phyloP scores from a whole-genome alignment of 495 filamentous ascomycete species.

The Hypomontagnella monticulosa region DNA sequence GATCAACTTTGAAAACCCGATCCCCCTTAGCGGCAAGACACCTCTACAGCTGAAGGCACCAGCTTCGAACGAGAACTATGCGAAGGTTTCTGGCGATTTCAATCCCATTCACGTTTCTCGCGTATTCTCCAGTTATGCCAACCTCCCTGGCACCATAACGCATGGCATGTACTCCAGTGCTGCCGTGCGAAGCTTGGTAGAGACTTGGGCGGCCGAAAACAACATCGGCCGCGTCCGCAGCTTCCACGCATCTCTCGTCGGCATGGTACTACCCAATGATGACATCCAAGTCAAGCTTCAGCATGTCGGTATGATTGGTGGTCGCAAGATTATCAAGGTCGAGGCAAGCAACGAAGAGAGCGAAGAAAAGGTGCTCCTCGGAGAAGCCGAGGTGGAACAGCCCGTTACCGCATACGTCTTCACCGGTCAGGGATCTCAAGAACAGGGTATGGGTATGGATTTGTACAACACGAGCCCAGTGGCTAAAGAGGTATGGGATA shows the following conservation, averaged over 20 bases:
- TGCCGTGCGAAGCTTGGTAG: conserved; percentile 95
- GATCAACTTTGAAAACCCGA: conserved; percentile 95
- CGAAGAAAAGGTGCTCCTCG: conserved; percentile 92
- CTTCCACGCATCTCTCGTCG: conserved; percentile 92
- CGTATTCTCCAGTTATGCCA: conserved; percentile 94
- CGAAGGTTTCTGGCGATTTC: conserved; percentile 95
- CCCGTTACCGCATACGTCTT: conserved; percentile 98
- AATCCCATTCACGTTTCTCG: conserved; percentile 99
- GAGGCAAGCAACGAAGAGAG: conserved; percentile 92
- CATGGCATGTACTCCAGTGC: conserved; percentile 99
- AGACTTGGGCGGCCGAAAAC: conserved; percentile 99
- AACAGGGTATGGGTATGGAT: conserved; percentile 99
- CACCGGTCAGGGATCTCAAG: conserved; percentile 96
- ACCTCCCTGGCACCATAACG: conserved; percentile 94
- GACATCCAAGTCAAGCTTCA: conserved; percentile 91
- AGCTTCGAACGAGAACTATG: conserved; percentile 98
- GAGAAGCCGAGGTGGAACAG: conserved; percentile 98
- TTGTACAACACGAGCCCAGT: conserved; percentile 92
- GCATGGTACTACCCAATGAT: conserved; percentile 98
- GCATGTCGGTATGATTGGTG: conserved; percentile 96
- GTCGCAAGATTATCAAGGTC: conserved; percentile 98
- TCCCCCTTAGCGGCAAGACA: conserved; percentile 92
- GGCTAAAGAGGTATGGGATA: conserved; percentile 97
- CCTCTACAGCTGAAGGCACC: conserved; percentile 87
- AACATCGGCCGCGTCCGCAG: conserved; percentile 96